Evolutionary conservation across 768 basidiomycete species (phyloP).

Genomic region (Suillus alpinus): DNA sequence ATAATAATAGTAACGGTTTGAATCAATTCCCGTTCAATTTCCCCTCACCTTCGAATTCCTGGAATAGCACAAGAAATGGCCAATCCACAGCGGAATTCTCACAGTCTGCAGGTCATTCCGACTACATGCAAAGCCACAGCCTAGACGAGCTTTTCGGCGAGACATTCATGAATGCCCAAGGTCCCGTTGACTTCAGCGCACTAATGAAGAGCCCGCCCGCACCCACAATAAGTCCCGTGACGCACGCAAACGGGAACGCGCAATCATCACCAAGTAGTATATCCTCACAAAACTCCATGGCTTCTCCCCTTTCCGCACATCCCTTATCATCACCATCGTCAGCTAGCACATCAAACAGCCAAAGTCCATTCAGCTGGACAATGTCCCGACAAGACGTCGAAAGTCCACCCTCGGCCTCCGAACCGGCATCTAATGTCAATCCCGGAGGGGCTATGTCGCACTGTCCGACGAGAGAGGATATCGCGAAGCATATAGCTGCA

Average conservation of each 20-base stretch:
- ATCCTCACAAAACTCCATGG: constrained; percentile 10
- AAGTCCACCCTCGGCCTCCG: constrained; percentile 39
- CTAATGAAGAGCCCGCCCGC: constrained; percentile 30
- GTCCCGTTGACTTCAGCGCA: constrained; percentile 31
- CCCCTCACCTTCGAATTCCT: constrained; percentile 35
- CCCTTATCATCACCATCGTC: constrained; percentile 21
- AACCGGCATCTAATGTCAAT: constrained; percentile 24
- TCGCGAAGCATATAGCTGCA: constrained; percentile 46
- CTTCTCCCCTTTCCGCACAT: constrained; percentile 16
- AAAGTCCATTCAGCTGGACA: constrained; percentile 27
- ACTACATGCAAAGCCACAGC: constrained; percentile 23
- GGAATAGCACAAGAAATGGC: constrained; percentile 25
- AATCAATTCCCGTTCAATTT: constrained; percentile 46
- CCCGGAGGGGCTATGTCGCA: constrained; percentile 31
- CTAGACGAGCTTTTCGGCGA: constrained; percentile 50
- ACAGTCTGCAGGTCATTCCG: constrained; percentile 18
- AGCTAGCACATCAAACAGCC: constrained; percentile 22
- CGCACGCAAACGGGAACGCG: constrained; percentile 36
- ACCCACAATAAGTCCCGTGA: constrained; percentile 49
- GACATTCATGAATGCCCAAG: constrained; percentile 30
- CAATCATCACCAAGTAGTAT: constrained; percentile 14
- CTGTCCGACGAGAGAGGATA: constrained; percentile 44
- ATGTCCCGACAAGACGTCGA: constrained; percentile 21
- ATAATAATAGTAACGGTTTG: constrained; percentile 20
- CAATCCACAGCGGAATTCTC: constrained; percentile 20